Conservation (phyloP, 768 basidiomycete genomes). For the Cyclocybe cylindracea region DNA sequence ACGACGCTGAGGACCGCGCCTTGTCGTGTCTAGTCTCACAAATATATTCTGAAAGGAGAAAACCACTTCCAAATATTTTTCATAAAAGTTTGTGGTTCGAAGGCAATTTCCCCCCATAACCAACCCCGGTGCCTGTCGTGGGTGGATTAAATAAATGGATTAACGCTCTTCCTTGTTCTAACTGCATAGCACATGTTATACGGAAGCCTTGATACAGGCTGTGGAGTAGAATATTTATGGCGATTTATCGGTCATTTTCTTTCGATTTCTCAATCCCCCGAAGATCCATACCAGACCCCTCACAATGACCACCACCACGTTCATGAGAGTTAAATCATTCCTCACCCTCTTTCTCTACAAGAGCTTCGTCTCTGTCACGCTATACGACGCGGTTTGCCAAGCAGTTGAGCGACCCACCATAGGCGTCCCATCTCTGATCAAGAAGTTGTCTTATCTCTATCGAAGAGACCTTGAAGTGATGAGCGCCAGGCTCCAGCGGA, state of each 20-base stretch:
- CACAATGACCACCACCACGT: neutral
- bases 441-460: neutral
- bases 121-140: too few relatives aligned
- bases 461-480: conserved; percentile 4
- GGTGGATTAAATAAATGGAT: too few relatives aligned
- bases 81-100: too few relatives aligned
- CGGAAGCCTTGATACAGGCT: too few relatives aligned
- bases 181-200: too few relatives aligned
- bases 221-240: conserved; percentile 2
- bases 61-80: too few relatives aligned
- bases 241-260: conserved; percentile 2
- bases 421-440: neutral
- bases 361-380: neutral
- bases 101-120: too few relatives aligned
- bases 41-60: too few relatives aligned
- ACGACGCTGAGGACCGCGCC: too few relatives aligned
- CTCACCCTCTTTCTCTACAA: neutral
- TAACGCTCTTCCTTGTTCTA: too few relatives aligned
- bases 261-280: neutral
- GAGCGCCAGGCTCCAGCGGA: neutral
- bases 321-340: neutral
- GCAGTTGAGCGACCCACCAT: neutral
- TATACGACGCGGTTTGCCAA: conserved; percentile 2
- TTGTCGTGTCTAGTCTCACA: too few relatives aligned
- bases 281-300: neutral